Conservation (phyloP, 768 basidiomycete genomes). For the Phanerochaete sordida region DNA sequence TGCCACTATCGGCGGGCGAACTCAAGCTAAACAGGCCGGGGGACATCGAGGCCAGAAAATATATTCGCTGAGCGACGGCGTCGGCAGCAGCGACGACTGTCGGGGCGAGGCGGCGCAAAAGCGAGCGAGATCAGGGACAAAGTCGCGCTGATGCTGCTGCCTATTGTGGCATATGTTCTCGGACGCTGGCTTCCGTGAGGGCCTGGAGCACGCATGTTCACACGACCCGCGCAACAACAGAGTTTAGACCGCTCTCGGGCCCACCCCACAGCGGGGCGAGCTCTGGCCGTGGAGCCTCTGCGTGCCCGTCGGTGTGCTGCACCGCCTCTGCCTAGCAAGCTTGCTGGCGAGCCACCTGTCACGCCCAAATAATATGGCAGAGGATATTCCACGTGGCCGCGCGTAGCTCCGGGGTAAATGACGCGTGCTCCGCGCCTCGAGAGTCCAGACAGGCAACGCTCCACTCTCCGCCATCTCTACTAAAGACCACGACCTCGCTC, state of each 20-base stretch:
- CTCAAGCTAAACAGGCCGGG: background rate
- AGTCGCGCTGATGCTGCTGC: background rate
- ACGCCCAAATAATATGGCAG: background rate
- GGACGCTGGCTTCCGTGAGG: background rate
- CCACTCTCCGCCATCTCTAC: background rate
- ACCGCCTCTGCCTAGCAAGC: too few relatives aligned
- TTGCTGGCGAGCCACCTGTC: background rate
- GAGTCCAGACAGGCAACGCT: background rate
- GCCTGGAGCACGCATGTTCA: background rate
- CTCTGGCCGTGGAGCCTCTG: too few relatives aligned
- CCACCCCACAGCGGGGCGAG: background rate
- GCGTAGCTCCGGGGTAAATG: slow-evolving; percentile 7
- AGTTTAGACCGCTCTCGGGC: background rate
- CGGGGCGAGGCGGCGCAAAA: background rate
- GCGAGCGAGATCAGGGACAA: background rate
- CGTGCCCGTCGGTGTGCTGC: too few relatives aligned
- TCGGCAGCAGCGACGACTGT: background rate
- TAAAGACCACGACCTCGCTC: background rate
- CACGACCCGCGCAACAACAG: background rate
- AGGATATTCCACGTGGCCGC: background rate
- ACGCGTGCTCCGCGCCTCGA: slow-evolving; percentile 9
- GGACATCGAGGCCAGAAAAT: background rate
- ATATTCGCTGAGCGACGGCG: background rate
- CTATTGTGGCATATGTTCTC: background rate
- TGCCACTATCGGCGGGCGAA: background rate